phyloP scores from a whole-genome alignment of 805 yeast species.

The Ogataea degrootiae region DNA sequence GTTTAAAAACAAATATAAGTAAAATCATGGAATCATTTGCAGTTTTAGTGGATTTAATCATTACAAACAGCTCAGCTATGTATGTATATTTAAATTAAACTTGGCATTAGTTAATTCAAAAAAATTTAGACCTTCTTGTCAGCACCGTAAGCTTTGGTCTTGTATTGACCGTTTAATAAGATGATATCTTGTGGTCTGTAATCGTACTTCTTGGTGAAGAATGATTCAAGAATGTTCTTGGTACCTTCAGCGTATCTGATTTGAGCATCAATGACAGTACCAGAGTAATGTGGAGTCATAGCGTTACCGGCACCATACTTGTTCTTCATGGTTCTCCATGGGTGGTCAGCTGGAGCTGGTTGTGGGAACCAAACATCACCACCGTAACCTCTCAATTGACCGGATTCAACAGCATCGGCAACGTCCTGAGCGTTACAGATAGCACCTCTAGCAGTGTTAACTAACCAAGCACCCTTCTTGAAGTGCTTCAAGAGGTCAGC shows the following conservation, averaged over 20 bases:
- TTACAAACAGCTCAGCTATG: neutral
- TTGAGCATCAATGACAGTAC: slow-evolving; percentile 79
- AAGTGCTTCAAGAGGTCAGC: slow-evolving; percentile 60
- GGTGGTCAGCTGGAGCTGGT: slow-evolving; percentile 74
- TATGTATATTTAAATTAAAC: neutral
- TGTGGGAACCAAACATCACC: slow-evolving; percentile 87
- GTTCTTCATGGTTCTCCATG: slow-evolving; percentile 70
- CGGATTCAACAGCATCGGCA: slow-evolving; percentile 65
- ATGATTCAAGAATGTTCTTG: slow-evolving; percentile 57
- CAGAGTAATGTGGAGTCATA: slow-evolving; percentile 80
- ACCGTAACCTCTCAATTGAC: slow-evolving; percentile 73
- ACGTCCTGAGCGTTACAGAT: slow-evolving; percentile 69
- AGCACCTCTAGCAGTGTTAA: slow-evolving; percentile 81
- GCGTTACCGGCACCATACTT: slow-evolving; percentile 72
- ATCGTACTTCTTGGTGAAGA: slow-evolving; percentile 56
- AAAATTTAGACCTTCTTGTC: slow-evolving; percentile 29
- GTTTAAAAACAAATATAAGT: no score
- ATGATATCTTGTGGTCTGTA: slow-evolving; percentile 76
- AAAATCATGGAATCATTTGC: no score
- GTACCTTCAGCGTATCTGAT: slow-evolving; percentile 68
- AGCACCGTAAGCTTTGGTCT: slow-evolving; percentile 67
- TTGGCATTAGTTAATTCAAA: neutral
- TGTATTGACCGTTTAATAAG: slow-evolving; percentile 66
- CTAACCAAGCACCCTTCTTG: slow-evolving; percentile 70
- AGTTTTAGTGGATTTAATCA: neutral